Evolutionary conservation across 169 alveolate species (phyloP).

Genomic region (Plasmodium malariae): DNA sequence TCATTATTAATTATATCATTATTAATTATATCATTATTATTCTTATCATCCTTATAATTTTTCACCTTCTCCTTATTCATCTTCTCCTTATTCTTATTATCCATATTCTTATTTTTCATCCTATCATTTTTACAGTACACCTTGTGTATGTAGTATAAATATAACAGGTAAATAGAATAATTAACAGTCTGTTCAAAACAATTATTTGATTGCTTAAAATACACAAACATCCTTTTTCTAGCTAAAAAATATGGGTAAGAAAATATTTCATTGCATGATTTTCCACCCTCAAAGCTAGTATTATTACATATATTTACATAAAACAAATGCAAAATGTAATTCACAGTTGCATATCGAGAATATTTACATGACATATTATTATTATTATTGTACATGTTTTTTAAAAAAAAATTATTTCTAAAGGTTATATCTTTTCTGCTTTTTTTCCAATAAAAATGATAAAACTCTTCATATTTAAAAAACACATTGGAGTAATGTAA

Average conservation of each 20-base stretch:
- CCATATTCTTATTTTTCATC: neutral
- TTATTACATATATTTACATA: neutral
- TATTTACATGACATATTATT: neutral
- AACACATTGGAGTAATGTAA: slow-evolving; percentile 7
- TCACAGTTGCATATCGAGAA: neutral
- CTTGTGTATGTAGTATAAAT: slow-evolving; percentile 31
- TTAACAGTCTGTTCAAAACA: slow-evolving; percentile 31
- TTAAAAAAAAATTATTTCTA: neutral
- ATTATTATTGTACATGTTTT: neutral
- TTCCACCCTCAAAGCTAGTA: neutral
- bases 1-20: too few relatives aligned
- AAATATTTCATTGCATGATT: neutral
- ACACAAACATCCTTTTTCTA: slow-evolving; percentile 15
- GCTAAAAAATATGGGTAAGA: slow-evolving; percentile 1
- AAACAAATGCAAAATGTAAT: slow-evolving; percentile 20
- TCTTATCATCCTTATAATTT: neutral
- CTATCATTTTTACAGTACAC: neutral
- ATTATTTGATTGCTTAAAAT: slow-evolving; percentile 11
- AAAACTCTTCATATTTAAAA: slow-evolving; percentile 44
- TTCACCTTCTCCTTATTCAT: neutral
- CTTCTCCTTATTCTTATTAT: neutral
- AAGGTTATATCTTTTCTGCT: neutral
- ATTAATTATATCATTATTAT: too few relatives aligned
- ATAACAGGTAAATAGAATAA: slow-evolving; percentile 29
- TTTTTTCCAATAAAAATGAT: neutral